Evolutionary conservation across 805 yeast species (phyloP), one percentile per base, ranked within the genome.

Genomic region (Isabelozyma gotoi): DNA sequence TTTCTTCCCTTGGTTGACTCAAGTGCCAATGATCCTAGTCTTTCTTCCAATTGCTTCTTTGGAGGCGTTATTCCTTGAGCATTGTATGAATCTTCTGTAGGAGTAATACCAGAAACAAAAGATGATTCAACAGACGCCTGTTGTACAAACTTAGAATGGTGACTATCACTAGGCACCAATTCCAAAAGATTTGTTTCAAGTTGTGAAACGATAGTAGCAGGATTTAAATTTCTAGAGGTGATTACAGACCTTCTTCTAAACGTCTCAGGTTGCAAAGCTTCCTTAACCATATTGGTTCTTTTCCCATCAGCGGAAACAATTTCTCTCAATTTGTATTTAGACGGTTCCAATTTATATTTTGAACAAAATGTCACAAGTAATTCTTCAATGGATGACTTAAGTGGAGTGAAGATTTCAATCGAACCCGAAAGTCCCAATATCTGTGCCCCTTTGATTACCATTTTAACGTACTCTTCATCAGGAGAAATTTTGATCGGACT

Each of bases 321-420:
- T 24, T 57, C 55, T 18, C 55, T 58, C 16, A 70, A 55, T 34
- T 45, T 49, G 46, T 61, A 69, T 36, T 52, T 55, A 0, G 55
- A 32, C 3, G 61, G 48, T 32, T 63, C 62, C 18, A 70, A 53
- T 18, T 61, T 60, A 20, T 57, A 53, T 32, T 57, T 57, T 19
- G 49, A 33, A 51, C 75, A 67, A 40, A 68, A 50, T 16, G 59
- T 61, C 17, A 45, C 38, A 11, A 65, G 42, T 4, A 60, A 56
- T 14, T 59, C 57, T 2, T 59, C 62, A 16, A 60, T 49, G 2
- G 61, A 53, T n/a, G 16, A 12, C 7, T 20, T 14, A 12, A 16
- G 18, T 12, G n/a, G 15, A 17, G 12, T 21, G 31, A 20, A 36
- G 14, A 19, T 18, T 10, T 14, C 19, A 20, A 36, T 16, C 7